Conservation (phyloP, 257 asterid species). For the Apocynum venetum region DNA sequence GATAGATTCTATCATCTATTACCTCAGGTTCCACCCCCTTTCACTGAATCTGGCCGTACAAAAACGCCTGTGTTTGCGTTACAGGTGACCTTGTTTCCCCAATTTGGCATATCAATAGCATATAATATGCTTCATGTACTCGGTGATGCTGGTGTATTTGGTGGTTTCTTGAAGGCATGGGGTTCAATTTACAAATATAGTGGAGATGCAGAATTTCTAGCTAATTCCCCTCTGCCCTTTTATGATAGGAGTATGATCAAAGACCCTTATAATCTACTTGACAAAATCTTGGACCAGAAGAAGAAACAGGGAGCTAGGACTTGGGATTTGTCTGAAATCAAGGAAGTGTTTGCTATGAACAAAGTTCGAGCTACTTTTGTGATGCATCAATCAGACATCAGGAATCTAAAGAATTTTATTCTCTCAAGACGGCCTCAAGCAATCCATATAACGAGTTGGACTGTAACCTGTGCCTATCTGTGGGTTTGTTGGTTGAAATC, state of each 20-base stretch:
- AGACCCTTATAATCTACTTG: constrained; percentile 31
- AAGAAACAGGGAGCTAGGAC: constrained; percentile 14
- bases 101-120: constrained; percentile 40
- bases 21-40: constrained; percentile 31
- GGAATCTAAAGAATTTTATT: constrained; percentile 13
- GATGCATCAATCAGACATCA: background rate
- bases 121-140: constrained; percentile 31
- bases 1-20: constrained; percentile 31
- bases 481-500: constrained; percentile 26
- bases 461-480: constrained; percentile 18
- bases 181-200: constrained; percentile 13
- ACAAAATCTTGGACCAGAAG: constrained; percentile 20
- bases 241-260: constrained; percentile 37
- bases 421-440: background rate
- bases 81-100: constrained; percentile 45
- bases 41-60: constrained; percentile 14
- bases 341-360: constrained; percentile 20
- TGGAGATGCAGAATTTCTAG: constrained; percentile 10
- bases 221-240: constrained; percentile 19
- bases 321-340: constrained; percentile 21
- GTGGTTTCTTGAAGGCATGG: constrained; percentile 40
- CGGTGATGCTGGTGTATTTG: constrained; percentile 38
- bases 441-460: constrained; percentile 16
- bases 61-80: constrained; percentile 29
- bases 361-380: constrained; percentile 28